Conservation (phyloP, 2,329 filamentous ascomycete species). For the Penicillium sp. region DNA sequence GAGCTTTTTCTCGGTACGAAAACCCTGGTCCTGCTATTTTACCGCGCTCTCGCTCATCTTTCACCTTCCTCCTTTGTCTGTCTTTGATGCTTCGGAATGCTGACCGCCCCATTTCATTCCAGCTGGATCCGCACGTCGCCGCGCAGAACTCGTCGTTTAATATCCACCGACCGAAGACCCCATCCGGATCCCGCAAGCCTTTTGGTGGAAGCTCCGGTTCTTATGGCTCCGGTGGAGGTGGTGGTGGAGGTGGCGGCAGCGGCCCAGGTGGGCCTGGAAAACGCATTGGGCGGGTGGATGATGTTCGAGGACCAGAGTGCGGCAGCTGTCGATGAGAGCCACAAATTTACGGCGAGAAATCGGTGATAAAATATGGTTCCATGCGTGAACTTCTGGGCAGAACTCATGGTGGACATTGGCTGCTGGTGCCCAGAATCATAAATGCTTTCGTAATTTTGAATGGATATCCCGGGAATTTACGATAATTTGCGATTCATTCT, state of each 20-base stretch:
- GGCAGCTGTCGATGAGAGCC: conserved; percentile 41
- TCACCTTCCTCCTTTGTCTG: neutral
- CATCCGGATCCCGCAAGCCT: conserved; percentile 22
- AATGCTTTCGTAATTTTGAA: neutral
- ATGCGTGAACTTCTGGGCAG: neutral
- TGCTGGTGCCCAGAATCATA: neutral
- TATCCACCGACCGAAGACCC: conserved; percentile 31
- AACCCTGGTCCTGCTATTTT: neutral
- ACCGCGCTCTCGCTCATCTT: neutral
- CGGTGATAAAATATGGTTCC: neutral
- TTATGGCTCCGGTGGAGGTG: conserved; percentile 25
- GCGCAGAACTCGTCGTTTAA: conserved; percentile 51
- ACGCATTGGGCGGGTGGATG: conserved; percentile 48
- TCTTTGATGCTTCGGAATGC: neutral
- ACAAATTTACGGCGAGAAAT: neutral
- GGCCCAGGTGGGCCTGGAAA: conserved; percentile 34
- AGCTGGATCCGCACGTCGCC: conserved; percentile 49
- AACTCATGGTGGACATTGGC: neutral
- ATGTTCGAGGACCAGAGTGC: conserved; percentile 51
- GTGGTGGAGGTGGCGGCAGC: conserved; percentile 24
- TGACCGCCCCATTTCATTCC: conserved; percentile 12
- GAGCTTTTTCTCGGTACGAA: conserved; percentile 50
- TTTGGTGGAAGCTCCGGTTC: conserved; percentile 25
- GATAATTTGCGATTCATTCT: neutral
- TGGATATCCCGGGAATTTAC: neutral